These are phyloP conservation scores for Aristolochia californica DNA, from an alignment of 164 flowering plant genomes.

Conservation along the genomic window DNA sequence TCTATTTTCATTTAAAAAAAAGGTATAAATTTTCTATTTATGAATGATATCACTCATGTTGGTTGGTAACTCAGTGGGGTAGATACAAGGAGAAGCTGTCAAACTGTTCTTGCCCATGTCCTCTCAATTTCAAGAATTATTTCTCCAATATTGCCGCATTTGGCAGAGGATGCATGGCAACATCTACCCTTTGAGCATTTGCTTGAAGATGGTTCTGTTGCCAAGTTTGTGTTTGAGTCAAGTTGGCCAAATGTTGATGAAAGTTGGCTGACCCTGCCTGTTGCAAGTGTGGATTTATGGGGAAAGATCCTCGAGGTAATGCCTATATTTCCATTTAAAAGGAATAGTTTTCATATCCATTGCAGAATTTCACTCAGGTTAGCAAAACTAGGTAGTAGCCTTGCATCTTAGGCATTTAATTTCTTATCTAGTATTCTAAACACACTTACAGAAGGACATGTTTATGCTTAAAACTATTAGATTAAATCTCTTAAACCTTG, in stretches of 20 bases:
- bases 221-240: slow-evolving; percentile 74
- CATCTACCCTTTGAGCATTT: slow-evolving; percentile 69
- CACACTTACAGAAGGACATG: slow-evolving; percentile 65
- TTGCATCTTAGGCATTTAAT: slow-evolving; percentile 7
- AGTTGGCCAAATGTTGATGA: slow-evolving; percentile 70
- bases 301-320: slow-evolving; percentile 79
- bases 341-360: not conserved
- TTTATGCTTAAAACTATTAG: slow-evolving; percentile 22
- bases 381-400: not conserved
- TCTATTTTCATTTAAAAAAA: slow-evolving; percentile 90
- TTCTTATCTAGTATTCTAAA: too few relatives aligned
- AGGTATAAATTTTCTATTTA: slow-evolving; percentile 35
- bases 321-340: slow-evolving; percentile 11
- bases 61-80: too few relatives aligned
- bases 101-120: slow-evolving; percentile 89
- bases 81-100: slow-evolving; percentile 81
- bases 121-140: slow-evolving; percentile 62
- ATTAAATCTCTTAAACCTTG: not conserved
- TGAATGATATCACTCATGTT: slow-evolving; percentile 5
- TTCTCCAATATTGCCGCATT: slow-evolving; percentile 91
- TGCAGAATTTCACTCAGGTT: slow-evolving; percentile 22
- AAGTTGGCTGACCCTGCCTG: slow-evolving; percentile 51
- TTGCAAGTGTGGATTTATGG: slow-evolving; percentile 64
- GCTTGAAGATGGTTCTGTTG: slow-evolving; percentile 46
- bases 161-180: slow-evolving; percentile 98